Evolutionary conservation across 23 red algal genomes (phyloP).

Genomic region (Gracilaria domingensis): DNA sequence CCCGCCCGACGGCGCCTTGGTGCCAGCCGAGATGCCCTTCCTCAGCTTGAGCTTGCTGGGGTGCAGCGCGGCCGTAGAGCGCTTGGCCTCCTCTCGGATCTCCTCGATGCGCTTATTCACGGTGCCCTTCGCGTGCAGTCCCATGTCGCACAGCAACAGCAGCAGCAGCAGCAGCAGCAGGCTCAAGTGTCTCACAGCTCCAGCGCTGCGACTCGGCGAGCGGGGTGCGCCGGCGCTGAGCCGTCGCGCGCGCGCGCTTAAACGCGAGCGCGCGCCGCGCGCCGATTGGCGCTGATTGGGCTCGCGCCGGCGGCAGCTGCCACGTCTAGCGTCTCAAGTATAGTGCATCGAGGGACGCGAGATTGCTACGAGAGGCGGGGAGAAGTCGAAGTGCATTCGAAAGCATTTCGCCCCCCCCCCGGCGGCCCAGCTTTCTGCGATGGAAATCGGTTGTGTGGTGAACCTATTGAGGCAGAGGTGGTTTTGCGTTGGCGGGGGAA

Average conservation of each 20-base stretch:
- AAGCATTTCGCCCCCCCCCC: not conserved
- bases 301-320: not conserved
- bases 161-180: not conserved
- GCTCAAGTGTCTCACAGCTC: too few relatives aligned
- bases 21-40: not conserved
- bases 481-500: not conserved
- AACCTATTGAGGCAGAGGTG: not conserved
- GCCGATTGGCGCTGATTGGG: not conserved
- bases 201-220: too few relatives aligned
- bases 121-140: constrained; percentile 21
- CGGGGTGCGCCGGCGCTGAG: too few relatives aligned
- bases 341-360: not conserved
- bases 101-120: constrained; percentile 40
- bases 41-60: constrained; percentile 21
- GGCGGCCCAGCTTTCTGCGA: not conserved
- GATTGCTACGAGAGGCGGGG: not conserved
- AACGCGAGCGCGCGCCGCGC: not conserved
- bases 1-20: not conserved
- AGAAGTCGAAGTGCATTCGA: constrained; percentile 5
- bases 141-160: not conserved
- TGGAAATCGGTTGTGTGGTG: not conserved
- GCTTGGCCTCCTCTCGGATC: constrained; percentile 22
- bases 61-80: constrained; percentile 30
- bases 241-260: too few relatives aligned
- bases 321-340: not conserved